Base-by-base conservation (phyloP, 1,284 basidiomycete genomes). In the Leccinum fallax region DNA sequence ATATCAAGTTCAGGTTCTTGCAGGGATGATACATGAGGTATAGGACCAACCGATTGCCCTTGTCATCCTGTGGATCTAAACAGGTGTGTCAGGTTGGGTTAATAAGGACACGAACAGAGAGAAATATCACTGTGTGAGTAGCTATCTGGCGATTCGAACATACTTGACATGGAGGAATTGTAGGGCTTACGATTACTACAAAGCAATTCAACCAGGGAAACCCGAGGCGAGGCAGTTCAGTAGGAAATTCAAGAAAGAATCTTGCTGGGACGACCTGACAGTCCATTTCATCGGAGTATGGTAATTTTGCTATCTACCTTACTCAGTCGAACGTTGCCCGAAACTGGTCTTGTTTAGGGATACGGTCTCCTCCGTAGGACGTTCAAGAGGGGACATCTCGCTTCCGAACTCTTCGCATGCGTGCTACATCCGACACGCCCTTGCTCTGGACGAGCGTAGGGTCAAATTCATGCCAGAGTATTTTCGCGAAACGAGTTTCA, bases 391-490 rank as follows among this genome's bases (percentile, higher is more conserved):
- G 0, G 67, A 68, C 19, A 59, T 56, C 24, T 60, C 71, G 1
- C 71, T 73, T 8, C 58, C 60, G 0, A 67, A 65, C 0, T 61
- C 61, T 5, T 26, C 53, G 0, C 59, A 55, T 54, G 67, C 74
- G 13, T 74, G 74, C 43, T 66, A 67, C 52, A 73, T 78, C 61
- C 72, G 78, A 16, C 78, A 79, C 54, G 77, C 76, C 1, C 71
- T 78, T 5, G 74, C 75, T 13, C 70, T 77, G 2, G 77, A 78
- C 55, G 77, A 78, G 57, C 65, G 63, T 24, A 69, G 75, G 64
- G 62, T 76, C 16, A 77, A 77, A 55, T 79, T 79, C 62, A 67
- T 75, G 60, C 76, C 78, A 0, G 78, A 80, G 58, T 74, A 72
- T n/a, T 61, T 67, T 52, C 53, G 61, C 11, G 57, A 62, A 36